These are phyloP conservation scores for Daedaleopsis sinensis DNA, from an alignment of 768 basidiomycete genomes.

Conservation along the genomic window DNA sequence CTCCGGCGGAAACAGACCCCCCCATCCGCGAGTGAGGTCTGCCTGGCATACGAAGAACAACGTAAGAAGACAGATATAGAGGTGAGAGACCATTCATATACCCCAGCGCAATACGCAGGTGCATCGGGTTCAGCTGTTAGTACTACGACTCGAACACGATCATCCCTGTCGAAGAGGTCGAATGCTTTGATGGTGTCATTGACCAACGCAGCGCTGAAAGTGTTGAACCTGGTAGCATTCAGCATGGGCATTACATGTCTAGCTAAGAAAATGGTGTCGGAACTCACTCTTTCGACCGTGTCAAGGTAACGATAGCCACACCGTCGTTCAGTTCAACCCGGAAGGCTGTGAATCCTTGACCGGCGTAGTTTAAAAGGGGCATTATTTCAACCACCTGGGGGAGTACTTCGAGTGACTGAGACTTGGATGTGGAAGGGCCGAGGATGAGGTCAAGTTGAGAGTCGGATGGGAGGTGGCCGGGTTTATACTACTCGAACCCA, in stretches of 20 bases:
- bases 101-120: conserved; percentile 58
- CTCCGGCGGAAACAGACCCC: conserved; percentile 37
- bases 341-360: conserved; percentile 45
- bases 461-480: no score
- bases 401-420: background rate
- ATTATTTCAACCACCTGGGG: background rate
- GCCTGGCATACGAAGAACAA: conserved; percentile 36
- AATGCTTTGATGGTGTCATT: conserved; percentile 47
- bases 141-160: conserved; percentile 53
- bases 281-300: conserved; percentile 51
- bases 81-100: conserved; percentile 28
- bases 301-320: conserved; percentile 48
- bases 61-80: background rate
- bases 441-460: no score
- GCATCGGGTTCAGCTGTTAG: conserved; percentile 54
- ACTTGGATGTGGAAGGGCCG: no score
- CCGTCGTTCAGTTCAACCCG: conserved; percentile 45
- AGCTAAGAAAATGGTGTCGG: background rate
- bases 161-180: conserved; percentile 51
- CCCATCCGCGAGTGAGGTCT: conserved; percentile 54
- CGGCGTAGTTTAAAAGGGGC: conserved; percentile 22
- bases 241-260: no score
- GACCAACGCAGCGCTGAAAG: conserved; percentile 37
- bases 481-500: no score
- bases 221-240: conserved; percentile 44